Base-by-base conservation (phyloP, 257 asterid species). In the Solanum habrochaites region DNA sequence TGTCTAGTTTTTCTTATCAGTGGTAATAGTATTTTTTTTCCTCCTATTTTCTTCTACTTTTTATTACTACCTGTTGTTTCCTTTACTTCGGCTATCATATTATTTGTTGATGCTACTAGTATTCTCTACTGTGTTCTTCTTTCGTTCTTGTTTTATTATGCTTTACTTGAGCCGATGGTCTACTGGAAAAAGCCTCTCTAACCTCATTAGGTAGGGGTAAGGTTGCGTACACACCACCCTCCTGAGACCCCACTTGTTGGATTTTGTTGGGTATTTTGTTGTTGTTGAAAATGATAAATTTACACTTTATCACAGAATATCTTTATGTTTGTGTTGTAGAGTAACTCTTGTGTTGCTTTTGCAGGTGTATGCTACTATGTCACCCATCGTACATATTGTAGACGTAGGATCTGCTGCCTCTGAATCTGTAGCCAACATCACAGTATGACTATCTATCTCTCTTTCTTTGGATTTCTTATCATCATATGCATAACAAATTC, bases 321-420 rank as follows among this genome's bases (percentile, higher is more conserved):
- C n/a, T 86, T 21, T 85, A 25, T 21, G 8, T 66, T 70, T 70
- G 43, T 37, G 21, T 52, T 49, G 39, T 29, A 87, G 71, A 87
- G 78, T 27, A 47, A 82, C 25, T 85, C 86, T 72, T 39, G 60
- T 82, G 85, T 71, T 64, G 42, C 67, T 52, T 69, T 91, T 92
- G 92, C 96, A 96, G 98, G 93, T 93, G 20, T 96, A 96, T 90
- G 93, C 98, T 47, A 95, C 97, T 88, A 94, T 96, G 96, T 93
- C 97, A 25, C 98, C 98, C 7, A 85, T 95, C 20, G 93, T 93
- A 82, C 95, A 93, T 87, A 69, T 95, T 58, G 95, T 94, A 74
- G 87, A 94, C 15, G 89, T 94, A 73, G 98, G 93, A 90, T 94
- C 98, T 82, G 69, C 95, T 82, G 88, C 90, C 58, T 91, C 86